These are phyloP conservation scores for Gentiana straminea DNA, from an alignment of 257 asterid species.

Conservation along the genomic window DNA sequence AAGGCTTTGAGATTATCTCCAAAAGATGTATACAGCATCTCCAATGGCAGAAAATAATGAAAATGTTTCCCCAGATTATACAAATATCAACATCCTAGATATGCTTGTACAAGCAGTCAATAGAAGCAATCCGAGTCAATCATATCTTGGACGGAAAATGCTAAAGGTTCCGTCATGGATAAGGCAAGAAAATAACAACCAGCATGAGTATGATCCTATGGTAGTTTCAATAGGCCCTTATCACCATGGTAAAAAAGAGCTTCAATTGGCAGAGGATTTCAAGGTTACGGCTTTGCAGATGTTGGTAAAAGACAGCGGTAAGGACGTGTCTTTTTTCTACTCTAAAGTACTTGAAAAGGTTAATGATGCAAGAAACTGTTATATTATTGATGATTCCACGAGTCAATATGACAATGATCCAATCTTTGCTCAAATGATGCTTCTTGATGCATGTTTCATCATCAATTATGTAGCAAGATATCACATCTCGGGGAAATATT, in stretches of 20 bases:
- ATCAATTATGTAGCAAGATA: neutral
- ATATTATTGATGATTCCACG: neutral
- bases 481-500: neutral
- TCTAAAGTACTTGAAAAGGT: neutral
- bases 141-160: neutral
- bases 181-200: neutral
- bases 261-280: constrained; percentile 8
- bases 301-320: neutral
- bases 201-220: constrained; percentile 9
- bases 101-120: neutral
- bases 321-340: neutral
- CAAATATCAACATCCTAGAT: neutral
- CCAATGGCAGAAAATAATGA: neutral
- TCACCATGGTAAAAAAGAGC: constrained; percentile 15
- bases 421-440: constrained; percentile 5
- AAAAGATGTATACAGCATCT: too few relatives aligned
- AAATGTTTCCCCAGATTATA: neutral
- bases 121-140: neutral
- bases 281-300: constrained; percentile 1
- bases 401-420: neutral
- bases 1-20: too few relatives aligned
- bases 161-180: neutral
- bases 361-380: neutral
- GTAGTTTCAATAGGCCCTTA: constrained; percentile 21
- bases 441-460: constrained; percentile 5